Evolutionary conservation across 257 asterid genomes (phyloP).

Genomic region (Fraxinus pennsylvanica): DNA sequence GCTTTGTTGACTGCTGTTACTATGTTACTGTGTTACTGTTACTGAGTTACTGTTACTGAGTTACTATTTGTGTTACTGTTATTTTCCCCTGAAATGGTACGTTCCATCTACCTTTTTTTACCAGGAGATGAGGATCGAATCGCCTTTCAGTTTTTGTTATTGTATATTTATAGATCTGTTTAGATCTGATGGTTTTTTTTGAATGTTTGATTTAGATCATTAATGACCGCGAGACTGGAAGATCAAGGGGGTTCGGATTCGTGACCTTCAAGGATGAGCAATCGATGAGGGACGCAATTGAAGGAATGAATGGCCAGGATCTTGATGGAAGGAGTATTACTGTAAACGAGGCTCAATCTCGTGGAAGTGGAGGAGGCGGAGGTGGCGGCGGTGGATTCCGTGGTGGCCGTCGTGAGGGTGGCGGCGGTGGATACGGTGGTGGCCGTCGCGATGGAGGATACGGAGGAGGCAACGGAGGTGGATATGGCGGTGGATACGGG

Average conservation of each 20-base stretch:
- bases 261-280: slow-evolving; percentile 19
- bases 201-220: slow-evolving; percentile 21
- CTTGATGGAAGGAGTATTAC: slow-evolving; percentile 21
- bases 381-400: slow-evolving; percentile 23
- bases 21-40: slow-evolving; percentile 32
- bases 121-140: slow-evolving; percentile 24
- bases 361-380: slow-evolving; percentile 32
- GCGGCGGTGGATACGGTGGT: slow-evolving; percentile 30
- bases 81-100: slow-evolving; percentile 33
- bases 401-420: slow-evolving; percentile 31
- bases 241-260: slow-evolving; percentile 23
- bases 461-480: slow-evolving; percentile 36
- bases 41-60: slow-evolving; percentile 24
- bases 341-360: slow-evolving; percentile 25
- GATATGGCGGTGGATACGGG: slow-evolving; percentile 28
- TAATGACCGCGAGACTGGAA: slow-evolving; percentile 54
- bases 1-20: slow-evolving; percentile 32
- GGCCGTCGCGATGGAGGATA: slow-evolving; percentile 28
- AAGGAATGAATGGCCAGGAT: slow-evolving; percentile 21
- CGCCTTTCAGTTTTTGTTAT: slow-evolving; percentile 22
- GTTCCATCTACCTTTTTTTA: slow-evolving; percentile 27
- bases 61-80: slow-evolving; percentile 28
- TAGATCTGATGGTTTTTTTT: slow-evolving; percentile 17
- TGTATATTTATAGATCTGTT: neutral
- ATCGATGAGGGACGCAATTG: slow-evolving; percentile 22